Conservation (phyloP, 495 filamentous ascomycete species). For the Acidomyces sp. region DNA sequence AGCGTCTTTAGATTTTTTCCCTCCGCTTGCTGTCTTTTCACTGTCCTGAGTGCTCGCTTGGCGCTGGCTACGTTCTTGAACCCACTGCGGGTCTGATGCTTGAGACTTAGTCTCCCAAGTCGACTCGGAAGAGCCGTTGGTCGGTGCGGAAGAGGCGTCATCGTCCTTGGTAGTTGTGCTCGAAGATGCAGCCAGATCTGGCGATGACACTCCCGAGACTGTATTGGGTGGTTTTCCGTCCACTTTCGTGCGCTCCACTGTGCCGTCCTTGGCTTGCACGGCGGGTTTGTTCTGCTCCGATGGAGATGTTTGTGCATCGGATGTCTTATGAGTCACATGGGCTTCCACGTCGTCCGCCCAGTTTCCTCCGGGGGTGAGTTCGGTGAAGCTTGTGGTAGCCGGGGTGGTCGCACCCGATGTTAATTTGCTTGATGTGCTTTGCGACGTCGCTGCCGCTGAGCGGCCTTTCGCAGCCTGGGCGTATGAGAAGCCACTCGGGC, state of each 20-base stretch:
- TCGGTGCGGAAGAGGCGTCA: conserved; percentile 47
- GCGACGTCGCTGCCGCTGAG: conserved; percentile 27
- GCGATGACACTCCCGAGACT: conserved; percentile 48
- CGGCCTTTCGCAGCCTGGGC: conserved; percentile 84
- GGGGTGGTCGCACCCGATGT: conserved; percentile 23
- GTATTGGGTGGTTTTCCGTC: conserved; percentile 9
- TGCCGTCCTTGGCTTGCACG: conserved; percentile 22
- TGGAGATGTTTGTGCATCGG: not conserved
- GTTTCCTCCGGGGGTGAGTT: conserved; percentile 19
- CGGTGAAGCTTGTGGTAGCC: conserved; percentile 15
- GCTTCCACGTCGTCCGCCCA: conserved; percentile 30
- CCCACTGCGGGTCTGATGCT: conserved; percentile 31
- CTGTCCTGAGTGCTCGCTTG: conserved; percentile 20
- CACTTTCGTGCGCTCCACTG: conserved; percentile 14
- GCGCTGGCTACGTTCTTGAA: conserved; percentile 16
- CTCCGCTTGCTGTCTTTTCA: conserved; percentile 30
- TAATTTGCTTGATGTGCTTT: conserved; percentile 26
- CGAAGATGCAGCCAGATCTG: conserved; percentile 54
- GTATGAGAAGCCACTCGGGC: conserved; percentile 57
- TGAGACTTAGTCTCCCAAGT: conserved; percentile 59
- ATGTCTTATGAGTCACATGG: conserved; percentile 11
- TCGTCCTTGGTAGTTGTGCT: conserved; percentile 58
- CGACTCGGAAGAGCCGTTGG: conserved; percentile 47
- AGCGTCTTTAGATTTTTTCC: conserved; percentile 32
- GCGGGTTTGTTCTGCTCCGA: not conserved